A percentile compares a stretch with the other conserved stretches of the same genome.
Conservation (phyloP, 2,329 filamentous ascomycete genomes). For the Neospermospora avenae region DNA sequence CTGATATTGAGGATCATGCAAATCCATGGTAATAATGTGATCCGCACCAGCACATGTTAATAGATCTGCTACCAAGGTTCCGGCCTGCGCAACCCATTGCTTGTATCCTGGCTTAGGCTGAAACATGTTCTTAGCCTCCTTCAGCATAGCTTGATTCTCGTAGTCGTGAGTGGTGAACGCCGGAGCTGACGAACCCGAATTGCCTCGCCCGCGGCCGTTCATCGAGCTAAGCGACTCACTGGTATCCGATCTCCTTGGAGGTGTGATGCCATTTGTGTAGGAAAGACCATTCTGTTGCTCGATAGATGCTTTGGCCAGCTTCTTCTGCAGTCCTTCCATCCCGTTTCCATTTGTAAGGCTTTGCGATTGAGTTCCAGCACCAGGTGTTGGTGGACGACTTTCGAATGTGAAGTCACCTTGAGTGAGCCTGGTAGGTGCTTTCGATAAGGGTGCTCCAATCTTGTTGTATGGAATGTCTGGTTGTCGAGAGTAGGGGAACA, state of each 20-base stretch:
- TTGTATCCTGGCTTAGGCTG: conserved; percentile 91
- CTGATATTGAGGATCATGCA: conserved; percentile 95
- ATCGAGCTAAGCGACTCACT: conserved; percentile 39
- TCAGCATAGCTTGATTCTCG: conserved; percentile 53
- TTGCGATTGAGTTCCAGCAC: conserved; percentile 65
- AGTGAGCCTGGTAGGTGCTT: conserved; percentile 51
- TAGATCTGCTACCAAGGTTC: conserved; percentile 89
- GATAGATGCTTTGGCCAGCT: conserved; percentile 65
- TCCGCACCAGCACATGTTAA: conserved; percentile 94
- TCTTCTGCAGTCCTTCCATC: conserved; percentile 66
- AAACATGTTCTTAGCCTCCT: conserved; percentile 56
- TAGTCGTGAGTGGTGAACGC: conserved; percentile 62
- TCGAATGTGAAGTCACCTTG: conserved; percentile 80
- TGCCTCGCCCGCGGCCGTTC: conserved; percentile 27
- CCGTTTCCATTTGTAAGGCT: conserved; percentile 58
- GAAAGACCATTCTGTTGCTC: conserved; percentile 50
- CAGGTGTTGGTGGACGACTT: conserved; percentile 83
- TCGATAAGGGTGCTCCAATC: conserved; percentile 80
- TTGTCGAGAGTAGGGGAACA: conserved; percentile 96
- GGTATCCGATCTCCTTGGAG: conserved; percentile 36
- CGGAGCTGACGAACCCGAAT: conserved; percentile 24
- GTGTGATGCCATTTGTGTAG: conserved; percentile 38
- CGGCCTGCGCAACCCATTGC: conserved; percentile 97
- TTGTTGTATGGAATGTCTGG: conserved; percentile 98
- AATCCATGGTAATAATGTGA: conserved; percentile 96